Evolutionary conservation across 306 rosid species (phyloP).

Genomic region (Leucaena leucocephala): DNA sequence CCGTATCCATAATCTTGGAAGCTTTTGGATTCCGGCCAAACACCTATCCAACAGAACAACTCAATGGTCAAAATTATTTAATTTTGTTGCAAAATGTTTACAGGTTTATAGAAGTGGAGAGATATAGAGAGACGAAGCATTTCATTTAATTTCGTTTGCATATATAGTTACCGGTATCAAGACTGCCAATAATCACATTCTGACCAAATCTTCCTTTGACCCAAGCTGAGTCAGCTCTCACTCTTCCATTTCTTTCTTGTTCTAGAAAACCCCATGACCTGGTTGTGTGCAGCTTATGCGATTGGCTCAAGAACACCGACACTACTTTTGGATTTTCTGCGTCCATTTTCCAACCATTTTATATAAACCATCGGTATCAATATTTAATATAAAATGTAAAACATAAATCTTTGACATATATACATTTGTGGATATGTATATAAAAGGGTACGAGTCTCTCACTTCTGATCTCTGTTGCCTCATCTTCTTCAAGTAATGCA

Average conservation of each 20-base stretch:
- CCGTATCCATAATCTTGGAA: background rate
- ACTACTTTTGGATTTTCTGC: constrained; percentile 50
- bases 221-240: constrained; percentile 39
- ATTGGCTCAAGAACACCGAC: constrained; percentile 64
- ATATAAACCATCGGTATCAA: background rate
- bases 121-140: background rate
- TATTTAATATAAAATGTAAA: too few species aligned
- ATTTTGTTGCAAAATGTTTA: background rate
- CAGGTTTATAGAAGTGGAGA: background rate
- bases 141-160: background rate
- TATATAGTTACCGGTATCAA: constrained; percentile 41
- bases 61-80: background rate
- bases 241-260: constrained; percentile 37
- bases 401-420: too few species aligned
- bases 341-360: too few species aligned
- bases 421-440: too few species aligned
- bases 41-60: background rate
- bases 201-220: constrained; percentile 45
- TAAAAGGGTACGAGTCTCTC: background rate
- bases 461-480: background rate
- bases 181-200: constrained; percentile 43
- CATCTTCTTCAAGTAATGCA: background rate
- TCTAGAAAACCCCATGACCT: constrained; percentile 78
- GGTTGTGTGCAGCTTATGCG: constrained; percentile 60
- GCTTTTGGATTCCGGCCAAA: background rate